A percentile compares a stretch with the other conserved stretches of the same genome.
Conservation (phyloP, 2,329 filamentous ascomycete genomes). For the Phaeomoniella chlamydospora region DNA sequence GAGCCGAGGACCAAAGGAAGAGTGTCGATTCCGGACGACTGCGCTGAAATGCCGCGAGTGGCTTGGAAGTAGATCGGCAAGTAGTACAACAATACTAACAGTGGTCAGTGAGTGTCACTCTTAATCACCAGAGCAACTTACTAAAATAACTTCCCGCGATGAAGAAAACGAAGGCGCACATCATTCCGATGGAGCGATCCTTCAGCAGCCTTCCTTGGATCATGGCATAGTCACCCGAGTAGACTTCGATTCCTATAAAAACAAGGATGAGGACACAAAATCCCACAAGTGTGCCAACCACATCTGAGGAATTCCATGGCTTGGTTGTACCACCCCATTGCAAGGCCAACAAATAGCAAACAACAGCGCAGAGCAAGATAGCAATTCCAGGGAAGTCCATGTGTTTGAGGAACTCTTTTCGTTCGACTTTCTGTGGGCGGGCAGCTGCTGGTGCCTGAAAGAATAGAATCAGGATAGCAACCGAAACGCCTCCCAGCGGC, state of each 20-base stretch:
- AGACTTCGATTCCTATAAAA: slow-evolving; percentile 21
- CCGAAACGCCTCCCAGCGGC: slow-evolving; percentile 15
- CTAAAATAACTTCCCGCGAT: slow-evolving; percentile 18
- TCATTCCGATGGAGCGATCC: slow-evolving; percentile 19
- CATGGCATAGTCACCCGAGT: slow-evolving; percentile 24
- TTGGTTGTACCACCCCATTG: slow-evolving; percentile 28
- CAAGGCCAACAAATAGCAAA: slow-evolving; percentile 29
- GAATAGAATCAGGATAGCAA: slow-evolving; percentile 13
- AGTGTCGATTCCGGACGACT: slow-evolving; percentile 24
- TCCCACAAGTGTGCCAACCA: slow-evolving; percentile 31
- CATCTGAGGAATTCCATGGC: slow-evolving; percentile 20
- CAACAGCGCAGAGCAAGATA: slow-evolving; percentile 22
- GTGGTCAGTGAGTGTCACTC: background rate
- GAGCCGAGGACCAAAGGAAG: slow-evolving; percentile 25
- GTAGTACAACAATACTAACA: slow-evolving; percentile 26
- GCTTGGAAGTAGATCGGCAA: slow-evolving; percentile 35
- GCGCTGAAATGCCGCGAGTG: slow-evolving; percentile 18
- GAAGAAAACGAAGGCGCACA: slow-evolving; percentile 21
- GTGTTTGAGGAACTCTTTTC: slow-evolving; percentile 23
- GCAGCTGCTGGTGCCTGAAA: slow-evolving; percentile 13
- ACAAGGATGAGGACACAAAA: slow-evolving; percentile 21
- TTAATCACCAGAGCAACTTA: background rate
- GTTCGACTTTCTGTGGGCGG: slow-evolving; percentile 9
- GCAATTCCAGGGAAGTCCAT: slow-evolving; percentile 29
- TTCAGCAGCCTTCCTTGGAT: slow-evolving; percentile 22